Evolutionary conservation across 208 protist species (phyloP).

Genomic region (Wallacemonas collosoma): DNA sequence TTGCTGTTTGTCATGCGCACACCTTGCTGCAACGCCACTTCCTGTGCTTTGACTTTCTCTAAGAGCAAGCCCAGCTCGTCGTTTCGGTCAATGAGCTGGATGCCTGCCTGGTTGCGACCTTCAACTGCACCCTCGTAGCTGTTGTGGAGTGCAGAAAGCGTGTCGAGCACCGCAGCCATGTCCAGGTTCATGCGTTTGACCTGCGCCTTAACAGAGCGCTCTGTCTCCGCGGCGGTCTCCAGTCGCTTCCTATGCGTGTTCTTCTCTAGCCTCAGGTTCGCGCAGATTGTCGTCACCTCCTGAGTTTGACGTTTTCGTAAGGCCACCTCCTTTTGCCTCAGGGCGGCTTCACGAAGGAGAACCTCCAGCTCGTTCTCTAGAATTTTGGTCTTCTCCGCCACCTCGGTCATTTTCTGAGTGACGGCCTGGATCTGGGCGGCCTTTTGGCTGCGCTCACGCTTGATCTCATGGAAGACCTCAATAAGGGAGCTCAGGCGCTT

Average conservation of each 20-base stretch:
- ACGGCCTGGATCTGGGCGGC: constrained; percentile 93
- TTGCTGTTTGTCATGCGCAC: constrained; percentile 78
- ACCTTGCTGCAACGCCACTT: constrained; percentile 87
- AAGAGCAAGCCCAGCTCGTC: constrained; percentile 95
- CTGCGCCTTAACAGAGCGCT: constrained; percentile 86
- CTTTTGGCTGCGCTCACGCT: constrained; percentile 93
- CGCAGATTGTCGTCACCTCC: constrained; percentile 65
- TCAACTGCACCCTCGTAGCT: constrained; percentile 91
- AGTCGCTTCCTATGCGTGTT: constrained; percentile 81
- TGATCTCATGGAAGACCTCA: constrained; percentile 90
- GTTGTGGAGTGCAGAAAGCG: constrained; percentile 85
- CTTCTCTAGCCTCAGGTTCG: constrained; percentile 82
- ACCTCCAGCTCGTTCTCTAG: constrained; percentile 94
- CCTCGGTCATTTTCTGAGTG: constrained; percentile 93
- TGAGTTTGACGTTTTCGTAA: constrained; percentile 84
- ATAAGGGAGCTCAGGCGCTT: constrained; percentile 73
- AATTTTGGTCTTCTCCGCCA: constrained; percentile 96
- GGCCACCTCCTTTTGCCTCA: constrained; percentile 88
- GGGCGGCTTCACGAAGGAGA: constrained; percentile 78
- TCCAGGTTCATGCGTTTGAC: constrained; percentile 92
- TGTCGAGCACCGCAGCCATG: constrained; percentile 86
- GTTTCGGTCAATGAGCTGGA: constrained; percentile 97
- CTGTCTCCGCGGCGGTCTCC: constrained; percentile 58
- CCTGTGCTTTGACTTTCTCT: constrained; percentile 94
- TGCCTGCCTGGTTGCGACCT: constrained; percentile 92